Percentiles rank a stretch among this genome's conserved stretches.
Conservation (phyloP, 257 asterid genomes). For the Solanum appendiculatum region DNA sequence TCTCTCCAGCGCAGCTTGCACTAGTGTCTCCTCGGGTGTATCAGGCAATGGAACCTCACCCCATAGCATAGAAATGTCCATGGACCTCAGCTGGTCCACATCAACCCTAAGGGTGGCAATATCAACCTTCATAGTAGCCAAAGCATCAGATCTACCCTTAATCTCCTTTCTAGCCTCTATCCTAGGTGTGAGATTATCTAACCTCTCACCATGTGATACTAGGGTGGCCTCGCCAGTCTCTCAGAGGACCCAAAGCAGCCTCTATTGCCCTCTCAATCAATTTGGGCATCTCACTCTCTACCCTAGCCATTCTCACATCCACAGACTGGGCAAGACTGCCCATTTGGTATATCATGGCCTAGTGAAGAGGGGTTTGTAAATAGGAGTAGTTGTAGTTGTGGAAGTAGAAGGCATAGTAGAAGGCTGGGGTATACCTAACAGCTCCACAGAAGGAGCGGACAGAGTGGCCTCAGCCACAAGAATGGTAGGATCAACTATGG, state of each 20-base stretch:
- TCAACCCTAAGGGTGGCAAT: not conserved
- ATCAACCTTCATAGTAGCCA: too few relatives aligned
- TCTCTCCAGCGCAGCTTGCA: not conserved
- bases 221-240: not conserved
- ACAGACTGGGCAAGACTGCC: accelerated
- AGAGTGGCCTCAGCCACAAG: not conserved
- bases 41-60: not conserved
- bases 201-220: not conserved
- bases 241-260: not conserved
- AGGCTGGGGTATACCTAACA: not conserved
- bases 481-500: too few relatives aligned
- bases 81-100: not conserved
- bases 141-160: not conserved
- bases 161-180: too few relatives aligned
- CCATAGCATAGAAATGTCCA: too few relatives aligned
- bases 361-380: too few relatives aligned
- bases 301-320: not conserved
- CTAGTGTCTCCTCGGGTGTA: not conserved
- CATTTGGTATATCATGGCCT: not conserved
- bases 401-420: not conserved
- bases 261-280: not conserved
- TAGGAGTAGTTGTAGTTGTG: not conserved
- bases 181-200: too few relatives aligned
- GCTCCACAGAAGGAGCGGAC: not conserved
- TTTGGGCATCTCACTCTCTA: not conserved